Evolutionary conservation across 192 early-diverging fungal species (phyloP).

Genomic region (Podila horticola): DNA sequence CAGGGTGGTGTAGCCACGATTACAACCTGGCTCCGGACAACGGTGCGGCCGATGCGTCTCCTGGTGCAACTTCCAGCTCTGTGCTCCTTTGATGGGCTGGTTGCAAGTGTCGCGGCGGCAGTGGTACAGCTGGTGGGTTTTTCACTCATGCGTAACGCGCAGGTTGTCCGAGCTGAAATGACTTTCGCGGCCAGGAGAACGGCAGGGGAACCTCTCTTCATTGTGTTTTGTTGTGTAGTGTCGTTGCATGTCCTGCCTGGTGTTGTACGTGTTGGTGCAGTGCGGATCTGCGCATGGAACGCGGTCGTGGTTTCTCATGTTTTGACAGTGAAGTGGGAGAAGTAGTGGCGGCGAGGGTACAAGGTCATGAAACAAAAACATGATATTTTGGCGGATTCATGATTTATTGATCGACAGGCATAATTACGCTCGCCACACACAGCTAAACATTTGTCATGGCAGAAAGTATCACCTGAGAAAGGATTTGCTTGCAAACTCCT

Average conservation of each 20-base stretch:
- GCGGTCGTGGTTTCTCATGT: constrained; percentile 28
- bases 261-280: constrained; percentile 13
- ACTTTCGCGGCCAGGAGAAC: constrained; percentile 14
- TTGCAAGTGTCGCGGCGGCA: constrained; percentile 8
- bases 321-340: not conserved
- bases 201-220: constrained; percentile 13
- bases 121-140: constrained; percentile 15
- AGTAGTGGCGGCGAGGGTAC: not conserved
- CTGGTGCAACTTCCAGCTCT: constrained; percentile 19
- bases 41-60: constrained; percentile 10
- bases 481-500: too few species aligned
- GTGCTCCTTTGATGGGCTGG: constrained; percentile 16
- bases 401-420: too few species aligned
- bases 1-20: not conserved
- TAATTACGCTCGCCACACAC: too few species aligned
- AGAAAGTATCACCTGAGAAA: too few species aligned
- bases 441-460: too few species aligned
- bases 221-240: constrained; percentile 22
- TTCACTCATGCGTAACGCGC: constrained; percentile 10
- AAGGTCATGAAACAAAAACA: too few species aligned
- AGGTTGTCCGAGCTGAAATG: not conserved
- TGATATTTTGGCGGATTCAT: too few species aligned
- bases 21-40: constrained; percentile 18
- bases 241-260: not conserved
- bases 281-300: constrained; percentile 12